Conservation (phyloP, 345 rosid genomes). For the Populus ilicifolia region DNA sequence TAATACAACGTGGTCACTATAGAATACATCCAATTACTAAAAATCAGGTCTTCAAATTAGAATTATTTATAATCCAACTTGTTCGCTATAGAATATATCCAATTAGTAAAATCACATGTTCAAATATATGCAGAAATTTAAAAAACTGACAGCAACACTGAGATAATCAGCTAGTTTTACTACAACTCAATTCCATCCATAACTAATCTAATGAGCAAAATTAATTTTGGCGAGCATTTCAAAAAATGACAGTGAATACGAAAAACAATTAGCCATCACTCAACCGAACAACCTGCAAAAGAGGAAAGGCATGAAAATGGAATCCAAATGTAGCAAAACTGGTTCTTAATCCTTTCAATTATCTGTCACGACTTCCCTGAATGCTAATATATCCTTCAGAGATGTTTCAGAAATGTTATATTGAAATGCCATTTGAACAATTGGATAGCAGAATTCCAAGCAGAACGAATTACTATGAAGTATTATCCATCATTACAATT, state of each 20-base stretch:
- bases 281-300: background rate
- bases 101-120: no score
- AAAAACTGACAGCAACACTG: no score
- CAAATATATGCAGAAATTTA: no score
- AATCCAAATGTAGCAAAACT: background rate
- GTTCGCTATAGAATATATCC: no score
- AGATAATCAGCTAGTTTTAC: background rate
- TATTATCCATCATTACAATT: background rate
- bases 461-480: background rate
- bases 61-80: no score
- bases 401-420: background rate
- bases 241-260: background rate
- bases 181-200: background rate
- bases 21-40: no score
- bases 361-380: background rate
- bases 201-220: background rate
- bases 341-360: background rate
- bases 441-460: background rate
- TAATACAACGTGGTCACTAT: no score
- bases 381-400: background rate
- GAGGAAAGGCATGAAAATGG: background rate
- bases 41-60: no score
- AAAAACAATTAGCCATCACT: background rate
- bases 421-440: background rate
- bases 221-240: background rate